phyloP scores from a whole-genome alignment of 1,139 yeast species.

The Yamadazyma kanchanaburiensis region DNA sequence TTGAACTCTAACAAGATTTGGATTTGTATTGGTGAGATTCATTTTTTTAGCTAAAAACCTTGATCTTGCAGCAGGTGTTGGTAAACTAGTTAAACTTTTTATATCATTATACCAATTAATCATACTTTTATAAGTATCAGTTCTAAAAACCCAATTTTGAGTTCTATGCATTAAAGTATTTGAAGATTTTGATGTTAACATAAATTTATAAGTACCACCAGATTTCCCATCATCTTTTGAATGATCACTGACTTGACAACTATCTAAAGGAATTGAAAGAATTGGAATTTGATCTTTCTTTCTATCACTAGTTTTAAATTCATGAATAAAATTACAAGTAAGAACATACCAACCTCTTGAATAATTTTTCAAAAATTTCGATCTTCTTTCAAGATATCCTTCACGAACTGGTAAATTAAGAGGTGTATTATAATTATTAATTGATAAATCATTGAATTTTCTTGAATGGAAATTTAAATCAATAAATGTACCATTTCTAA shows the following conservation, averaged over 20 bases:
- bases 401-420: conserved; percentile 70
- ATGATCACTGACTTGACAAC: conserved; percentile 80
- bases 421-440: conserved; percentile 68
- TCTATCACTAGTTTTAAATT: conserved; percentile 80
- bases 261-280: conserved; percentile 78
- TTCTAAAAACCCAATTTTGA: conserved; percentile 91
- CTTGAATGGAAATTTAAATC: conserved; percentile 72
- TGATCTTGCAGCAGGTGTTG: conserved; percentile 52
- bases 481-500: conserved; percentile 58
- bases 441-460: conserved; percentile 56
- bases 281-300: conserved; percentile 83
- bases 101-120: conserved; percentile 82
- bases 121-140: conserved; percentile 75
- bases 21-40: conserved; percentile 12
- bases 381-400: conserved; percentile 83
- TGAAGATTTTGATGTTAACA: conserved; percentile 66
- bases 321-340: conserved; percentile 86
- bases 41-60: conserved; percentile 19
- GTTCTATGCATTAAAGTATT: conserved; percentile 68
- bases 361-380: conserved; percentile 86
- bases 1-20: conserved; percentile 11
- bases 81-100: conserved; percentile 57
- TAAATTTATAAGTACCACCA: conserved; percentile 70
- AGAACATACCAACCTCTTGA: conserved; percentile 88
- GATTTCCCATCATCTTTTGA: conserved; percentile 64